These are phyloP conservation scores for Cenchrus purpureus DNA, from an alignment of 176 grass and related monocot species.

Conservation along the genomic window DNA sequence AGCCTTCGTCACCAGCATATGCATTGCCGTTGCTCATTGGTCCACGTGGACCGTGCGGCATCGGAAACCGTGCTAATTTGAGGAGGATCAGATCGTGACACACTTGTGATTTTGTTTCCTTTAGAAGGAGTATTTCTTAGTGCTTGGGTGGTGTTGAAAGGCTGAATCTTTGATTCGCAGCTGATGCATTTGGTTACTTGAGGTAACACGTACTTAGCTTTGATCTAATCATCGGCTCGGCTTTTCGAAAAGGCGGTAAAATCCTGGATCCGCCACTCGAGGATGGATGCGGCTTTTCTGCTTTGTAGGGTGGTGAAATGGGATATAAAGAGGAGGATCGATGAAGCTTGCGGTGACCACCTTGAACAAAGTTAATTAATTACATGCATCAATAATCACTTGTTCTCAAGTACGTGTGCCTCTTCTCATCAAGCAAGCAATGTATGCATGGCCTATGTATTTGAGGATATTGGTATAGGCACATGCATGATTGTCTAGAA, in stretches of 20 bases:
- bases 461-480: conserved; percentile 8
- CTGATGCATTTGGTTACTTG: neutral
- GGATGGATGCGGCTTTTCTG: neutral
- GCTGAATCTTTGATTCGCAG: neutral
- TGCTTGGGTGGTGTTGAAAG: neutral
- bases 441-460: neutral
- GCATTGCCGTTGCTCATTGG: conserved; percentile 36
- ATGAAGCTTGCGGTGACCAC: neutral
- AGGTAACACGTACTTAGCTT: neutral
- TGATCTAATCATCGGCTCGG: conserved; percentile 32
- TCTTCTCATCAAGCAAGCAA: neutral
- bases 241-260: conserved; percentile 32
- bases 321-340: neutral
- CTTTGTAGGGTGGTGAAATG: conserved; percentile 3
- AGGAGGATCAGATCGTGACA: neutral
- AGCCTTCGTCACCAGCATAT: neutral
- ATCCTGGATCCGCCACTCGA: conserved; percentile 29
- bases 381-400: neutral
- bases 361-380: neutral
- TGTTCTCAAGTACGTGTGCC: neutral
- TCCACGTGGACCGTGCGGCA: neutral
- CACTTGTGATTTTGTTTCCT: neutral
- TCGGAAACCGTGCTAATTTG: neutral
- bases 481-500: neutral
- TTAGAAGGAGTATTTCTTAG: neutral